Evolutionary conservation across 2,329 filamentous ascomycete genomes (phyloP), one percentile per base, ranked within the genome.

Genomic region (Colletotrichum cordylinicola): DNA sequence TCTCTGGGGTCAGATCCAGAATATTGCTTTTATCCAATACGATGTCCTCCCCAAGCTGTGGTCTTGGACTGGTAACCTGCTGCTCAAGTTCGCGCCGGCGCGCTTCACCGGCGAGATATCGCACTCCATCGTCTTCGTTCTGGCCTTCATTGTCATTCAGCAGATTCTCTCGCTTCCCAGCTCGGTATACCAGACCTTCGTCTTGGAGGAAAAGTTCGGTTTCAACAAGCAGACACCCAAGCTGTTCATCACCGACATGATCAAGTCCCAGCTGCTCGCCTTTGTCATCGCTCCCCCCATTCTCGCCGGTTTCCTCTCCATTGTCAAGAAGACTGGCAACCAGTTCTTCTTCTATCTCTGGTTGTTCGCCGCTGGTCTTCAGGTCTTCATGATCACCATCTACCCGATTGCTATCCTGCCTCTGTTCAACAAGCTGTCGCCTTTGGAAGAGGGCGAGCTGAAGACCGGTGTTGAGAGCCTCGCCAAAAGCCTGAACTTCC

Each of bases 311-410:
- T 98, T 99, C 89, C 91, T 98, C 82, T 92, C 94, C 84, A 99
- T 99, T 83, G 94, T 99, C 81, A 94, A 98, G 86, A 95, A 94
- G 87, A 98, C 98, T 15, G 97, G 97, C 79, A 95, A 94, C 83
- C 92, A 93, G 83, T 99, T 99, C 90, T 98, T 98, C 90, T 98
- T 98, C 88, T 99, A 98, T 84, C 92, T 99, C 73, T 99, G 96
- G 96, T 87, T 97, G 75, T 98, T 99, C 82, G 94, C 94, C 80
- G 93, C 98, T 76, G 93, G 91, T 74, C 92, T 99, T 55, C 97
- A 98, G 87, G 90, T 98, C 78, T 96, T 97, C 84, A 96, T 95
- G 87, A 98, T 98, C 82, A 98, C 97, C 61, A 94, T 98, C 83
- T 99, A 98, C 87, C 97, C 97, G 2, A 95, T 98, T 81, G 93